Conservation (phyloP, 495 filamentous ascomycete species). For the Lophium mytilinum region DNA sequence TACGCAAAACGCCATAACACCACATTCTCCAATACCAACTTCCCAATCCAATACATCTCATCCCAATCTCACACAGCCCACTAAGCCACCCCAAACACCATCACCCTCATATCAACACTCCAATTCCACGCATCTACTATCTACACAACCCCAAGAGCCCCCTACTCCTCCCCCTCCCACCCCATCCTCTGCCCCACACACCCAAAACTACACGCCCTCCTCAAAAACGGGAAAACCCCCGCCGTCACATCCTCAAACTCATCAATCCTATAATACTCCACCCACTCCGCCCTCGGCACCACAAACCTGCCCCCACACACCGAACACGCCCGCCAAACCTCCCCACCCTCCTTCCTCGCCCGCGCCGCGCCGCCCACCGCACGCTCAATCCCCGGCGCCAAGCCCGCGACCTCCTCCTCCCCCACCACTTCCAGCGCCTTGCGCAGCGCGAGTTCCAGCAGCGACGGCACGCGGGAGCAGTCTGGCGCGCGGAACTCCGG, state of each 20-base stretch:
- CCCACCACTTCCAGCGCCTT: not conserved
- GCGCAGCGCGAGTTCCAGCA: not conserved
- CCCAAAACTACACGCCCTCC: constrained; percentile 56
- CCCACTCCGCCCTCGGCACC: constrained; percentile 57
- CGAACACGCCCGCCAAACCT: constrained; percentile 48
- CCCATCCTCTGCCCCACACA: constrained; percentile 41
- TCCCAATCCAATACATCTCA: too few species aligned
- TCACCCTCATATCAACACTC: too few species aligned
- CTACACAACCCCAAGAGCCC: constrained; percentile 31
- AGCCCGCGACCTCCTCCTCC: not conserved
- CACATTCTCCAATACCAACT: too few species aligned
- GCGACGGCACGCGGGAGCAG: not conserved
- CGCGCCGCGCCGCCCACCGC: constrained; percentile 18
- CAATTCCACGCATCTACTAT: too few species aligned
- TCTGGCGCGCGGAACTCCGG: not conserved
- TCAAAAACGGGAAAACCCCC: constrained; percentile 52
- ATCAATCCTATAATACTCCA: constrained; percentile 50
- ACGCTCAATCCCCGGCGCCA: not conserved
- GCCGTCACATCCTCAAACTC: not conserved
- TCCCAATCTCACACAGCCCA: too few species aligned
- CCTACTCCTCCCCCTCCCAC: constrained; percentile 34
- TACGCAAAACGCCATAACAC: too few species aligned
- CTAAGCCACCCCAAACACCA: too few species aligned
- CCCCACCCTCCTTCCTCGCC: constrained; percentile 25
- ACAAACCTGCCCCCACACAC: constrained; percentile 52